Percentiles rank a stretch among this genome's conserved stretches.
Evolutionary conservation across 805 yeast species (phyloP).

Genomic region (Cyberlindnera mycetangii): DNA sequence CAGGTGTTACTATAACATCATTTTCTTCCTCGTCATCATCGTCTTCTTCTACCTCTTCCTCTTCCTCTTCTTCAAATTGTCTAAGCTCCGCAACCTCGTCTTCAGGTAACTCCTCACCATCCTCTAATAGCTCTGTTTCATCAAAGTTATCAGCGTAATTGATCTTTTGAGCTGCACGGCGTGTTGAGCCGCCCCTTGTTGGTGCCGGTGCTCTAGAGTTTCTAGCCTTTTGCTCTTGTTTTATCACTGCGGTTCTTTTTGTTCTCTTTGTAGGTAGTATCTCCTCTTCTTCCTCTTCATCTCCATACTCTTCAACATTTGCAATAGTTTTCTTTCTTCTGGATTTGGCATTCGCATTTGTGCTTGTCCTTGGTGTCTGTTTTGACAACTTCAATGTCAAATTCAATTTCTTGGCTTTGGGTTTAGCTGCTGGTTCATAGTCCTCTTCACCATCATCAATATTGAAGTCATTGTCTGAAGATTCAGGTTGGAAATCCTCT

Average conservation of each 20-base stretch:
- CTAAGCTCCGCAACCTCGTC: not conserved
- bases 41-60: constrained; percentile 1
- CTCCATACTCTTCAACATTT: constrained; percentile 8
- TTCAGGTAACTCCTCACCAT: constrained; percentile 10
- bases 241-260: constrained; percentile 2
- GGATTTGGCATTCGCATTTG: constrained; percentile 1
- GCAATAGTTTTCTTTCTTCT: not conserved
- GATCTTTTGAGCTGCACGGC: constrained; percentile 11
- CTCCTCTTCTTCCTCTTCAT: constrained; percentile 6
- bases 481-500: constrained; percentile 10
- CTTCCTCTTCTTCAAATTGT: not conserved
- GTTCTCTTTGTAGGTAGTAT: constrained; percentile 1
- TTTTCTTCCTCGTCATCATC: constrained; percentile 26
- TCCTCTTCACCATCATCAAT: constrained; percentile 14
- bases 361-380: not conserved
- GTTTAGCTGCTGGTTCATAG: constrained; percentile 9
- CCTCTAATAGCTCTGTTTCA: constrained; percentile 10
- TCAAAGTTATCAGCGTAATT: constrained; percentile 12
- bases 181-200: constrained; percentile 7
- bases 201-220: constrained; percentile 1
- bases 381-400: constrained; percentile 19
- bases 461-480: constrained; percentile 19
- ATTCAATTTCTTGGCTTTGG: constrained; percentile 14
- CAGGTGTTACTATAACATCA: constrained; percentile 26
- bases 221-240: constrained; percentile 3